phyloP scores from a whole-genome alignment of 331 rosid species.

The Arachis monticola region DNA sequence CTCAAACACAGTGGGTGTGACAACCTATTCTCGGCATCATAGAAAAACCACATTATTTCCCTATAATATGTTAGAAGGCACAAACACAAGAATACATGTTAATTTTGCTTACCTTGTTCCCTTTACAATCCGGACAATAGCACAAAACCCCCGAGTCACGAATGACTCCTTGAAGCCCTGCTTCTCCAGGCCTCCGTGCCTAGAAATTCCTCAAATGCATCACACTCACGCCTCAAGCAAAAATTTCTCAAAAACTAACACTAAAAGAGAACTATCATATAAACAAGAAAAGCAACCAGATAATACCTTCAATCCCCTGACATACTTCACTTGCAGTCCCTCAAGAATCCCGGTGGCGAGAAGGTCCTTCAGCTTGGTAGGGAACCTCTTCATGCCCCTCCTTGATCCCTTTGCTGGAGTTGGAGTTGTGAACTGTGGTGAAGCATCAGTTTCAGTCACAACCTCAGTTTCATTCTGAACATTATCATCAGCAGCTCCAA shows the following conservation, averaged over 20 bases:
- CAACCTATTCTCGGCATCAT: constrained; percentile 55
- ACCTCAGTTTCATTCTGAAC: constrained; percentile 29
- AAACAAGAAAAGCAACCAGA: not conserved
- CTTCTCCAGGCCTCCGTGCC: constrained; percentile 61
- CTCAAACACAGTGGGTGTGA: constrained; percentile 79
- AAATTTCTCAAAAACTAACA: not conserved
- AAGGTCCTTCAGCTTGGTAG: constrained; percentile 75
- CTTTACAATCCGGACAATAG: constrained; percentile 64
- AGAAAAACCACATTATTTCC: constrained; percentile 21
- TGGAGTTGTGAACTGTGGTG: constrained; percentile 29
- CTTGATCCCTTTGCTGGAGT: constrained; percentile 32
- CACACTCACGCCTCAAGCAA: not conserved
- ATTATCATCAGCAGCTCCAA: constrained; percentile 25
- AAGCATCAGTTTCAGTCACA: not conserved
- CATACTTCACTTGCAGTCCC: constrained; percentile 72
- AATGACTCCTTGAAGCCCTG: constrained; percentile 71
- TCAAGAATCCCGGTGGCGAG: constrained; percentile 80
- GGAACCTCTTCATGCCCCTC: constrained; percentile 58
- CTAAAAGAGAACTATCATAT: constrained; percentile 13
- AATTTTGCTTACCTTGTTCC: constrained; percentile 62
- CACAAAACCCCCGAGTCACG: constrained; percentile 63
- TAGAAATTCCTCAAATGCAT: constrained; percentile 37
- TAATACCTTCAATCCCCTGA: constrained; percentile 74
- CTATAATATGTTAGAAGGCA: not conserved
- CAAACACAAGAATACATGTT: not conserved